Base-by-base conservation (phyloP, 2,329 filamentous ascomycete species). In the Bipolaris sorokiniana region DNA sequence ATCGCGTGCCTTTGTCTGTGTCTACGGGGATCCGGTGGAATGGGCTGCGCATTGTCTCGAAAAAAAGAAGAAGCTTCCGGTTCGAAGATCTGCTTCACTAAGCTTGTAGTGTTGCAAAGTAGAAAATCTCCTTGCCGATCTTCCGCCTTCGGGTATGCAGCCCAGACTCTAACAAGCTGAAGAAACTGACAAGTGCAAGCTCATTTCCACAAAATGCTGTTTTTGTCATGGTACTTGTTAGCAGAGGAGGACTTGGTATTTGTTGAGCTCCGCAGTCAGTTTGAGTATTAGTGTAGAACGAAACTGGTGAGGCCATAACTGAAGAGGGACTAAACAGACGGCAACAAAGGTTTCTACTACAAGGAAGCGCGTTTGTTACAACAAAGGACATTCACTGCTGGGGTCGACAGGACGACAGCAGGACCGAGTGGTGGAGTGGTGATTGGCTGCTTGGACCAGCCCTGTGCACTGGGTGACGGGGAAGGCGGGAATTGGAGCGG, bases 401-500 rank as follows among this genome's bases (percentile, higher is more conserved):
- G 34, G 26, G 26, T 37, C 26, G 11, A 44, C 41, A 18, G 41
- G 41, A 6, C 23, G 23, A n/a, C 15, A 9, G 26, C 23, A 40
- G 37, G 23, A 7, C 48, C 33, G 28, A 20, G 23, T 13, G 23
- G 13, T 7, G 10, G 22, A 15, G 26, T 15, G 16, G 13, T 16
- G 37, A 41, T 13, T 31, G 16, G 4, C 33, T 23, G 16, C 18
- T 22, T 37, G 46, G 5, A 45, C 20, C n/a, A 47, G 41, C 46
- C 41, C 48, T 40, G 26, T 34, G 50, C 26, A 37, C 22, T 18
- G 16, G 6, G 41, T 38, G 50, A 47, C 54, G 54, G 54, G 54
- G 54, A 51, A 56, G 42, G 5, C 42, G 54, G 54, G 41, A 45
- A 28, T 16, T 18, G 16, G 16, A 28, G 26, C 13, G 15, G 26